Evolutionary conservation across 2,329 filamentous ascomycete genomes (phyloP).

Genomic region (Exophiala spinifera): DNA sequence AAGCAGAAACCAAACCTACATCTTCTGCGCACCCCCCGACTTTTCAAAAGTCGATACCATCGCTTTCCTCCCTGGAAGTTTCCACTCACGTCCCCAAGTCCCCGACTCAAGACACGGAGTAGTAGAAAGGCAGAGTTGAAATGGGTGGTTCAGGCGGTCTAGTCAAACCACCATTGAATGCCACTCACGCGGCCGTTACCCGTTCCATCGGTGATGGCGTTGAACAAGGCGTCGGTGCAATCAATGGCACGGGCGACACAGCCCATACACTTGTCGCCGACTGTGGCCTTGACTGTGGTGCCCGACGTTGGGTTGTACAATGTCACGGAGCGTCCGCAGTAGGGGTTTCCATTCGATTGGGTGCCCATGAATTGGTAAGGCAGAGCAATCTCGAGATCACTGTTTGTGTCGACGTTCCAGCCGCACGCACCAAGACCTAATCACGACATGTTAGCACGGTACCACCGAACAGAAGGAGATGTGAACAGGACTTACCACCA

Average conservation of each 20-base stretch:
- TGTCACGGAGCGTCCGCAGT: slow-evolving; percentile 67
- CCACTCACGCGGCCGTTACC: slow-evolving; percentile 41
- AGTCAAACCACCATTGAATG: slow-evolving; percentile 43
- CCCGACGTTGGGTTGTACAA: slow-evolving; percentile 54
- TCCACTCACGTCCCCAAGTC: no score
- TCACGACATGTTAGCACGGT: slow-evolving; percentile 2
- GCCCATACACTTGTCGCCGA: slow-evolving; percentile 74
- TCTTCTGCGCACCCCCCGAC: no score
- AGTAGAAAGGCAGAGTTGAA: neutral
- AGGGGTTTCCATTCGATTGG: slow-evolving; percentile 63
- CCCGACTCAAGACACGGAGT: neutral
- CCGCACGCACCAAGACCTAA: slow-evolving; percentile 63
- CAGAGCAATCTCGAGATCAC: slow-evolving; percentile 66
- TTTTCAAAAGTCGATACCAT: slow-evolving; percentile 1
- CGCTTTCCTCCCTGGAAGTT: no score
- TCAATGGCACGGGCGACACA: slow-evolving; percentile 47
- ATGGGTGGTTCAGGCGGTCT: neutral
- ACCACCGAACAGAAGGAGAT: neutral
- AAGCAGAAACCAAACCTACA: no score
- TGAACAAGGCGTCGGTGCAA: slow-evolving; percentile 37
- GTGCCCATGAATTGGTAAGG: slow-evolving; percentile 61
- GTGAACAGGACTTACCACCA: slow-evolving; percentile 48
- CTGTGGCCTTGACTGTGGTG: slow-evolving; percentile 55
- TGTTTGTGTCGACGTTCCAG: slow-evolving; percentile 54
- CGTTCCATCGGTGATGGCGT: slow-evolving; percentile 32